Base-by-base conservation (phyloP, 441 rosid species). In the Adansonia grandidieri region DNA sequence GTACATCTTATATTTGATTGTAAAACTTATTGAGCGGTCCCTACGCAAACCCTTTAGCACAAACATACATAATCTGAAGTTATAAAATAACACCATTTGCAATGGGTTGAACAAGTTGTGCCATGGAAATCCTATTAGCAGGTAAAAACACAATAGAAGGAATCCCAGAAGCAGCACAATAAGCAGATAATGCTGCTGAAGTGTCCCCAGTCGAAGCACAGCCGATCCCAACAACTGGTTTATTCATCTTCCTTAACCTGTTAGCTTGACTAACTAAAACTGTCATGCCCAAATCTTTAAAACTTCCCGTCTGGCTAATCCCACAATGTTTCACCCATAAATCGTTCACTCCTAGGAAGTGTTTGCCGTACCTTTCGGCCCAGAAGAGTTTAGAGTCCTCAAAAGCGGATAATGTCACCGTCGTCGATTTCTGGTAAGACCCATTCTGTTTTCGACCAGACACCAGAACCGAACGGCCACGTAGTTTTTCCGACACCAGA, bases 271-370 rank as follows among this genome's bases (percentile, higher is more conserved):
- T 86, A 9, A 90, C 88, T 73, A 90, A 73, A 14, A 90, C 92
- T 0, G 92, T 90, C 92, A 90, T 90, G 15, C 93, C 91, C 76
- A 90, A 64, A 79, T 90, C 93, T 79, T 90, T 90, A 44, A 90
- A 90, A 48, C 92, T 88, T 1, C 92, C 92, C 0, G 93, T 88
- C 56, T 90, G 93, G 48, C 89, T 86, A 19, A 85, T 90, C 62
- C 92, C 93, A 10, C 93, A 90, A 13, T 90, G 93, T 76, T 90
- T 90, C 13, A 90, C 92, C 93, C 93, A 90, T 77, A 90, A 74
- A 50, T 90, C 91, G 57, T 77, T 85, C 93, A 90, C 87, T 2
- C 66, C 77, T 10, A 88, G 28, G 56, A 82, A 87, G 50, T 83
- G 80, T 58, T 85, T 90, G 20, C 89, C 93, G 69, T 48, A 88